These are phyloP conservation scores for Lathyrus tuberosus DNA, from an alignment of 306 rosid species.

Conservation along the genomic window DNA sequence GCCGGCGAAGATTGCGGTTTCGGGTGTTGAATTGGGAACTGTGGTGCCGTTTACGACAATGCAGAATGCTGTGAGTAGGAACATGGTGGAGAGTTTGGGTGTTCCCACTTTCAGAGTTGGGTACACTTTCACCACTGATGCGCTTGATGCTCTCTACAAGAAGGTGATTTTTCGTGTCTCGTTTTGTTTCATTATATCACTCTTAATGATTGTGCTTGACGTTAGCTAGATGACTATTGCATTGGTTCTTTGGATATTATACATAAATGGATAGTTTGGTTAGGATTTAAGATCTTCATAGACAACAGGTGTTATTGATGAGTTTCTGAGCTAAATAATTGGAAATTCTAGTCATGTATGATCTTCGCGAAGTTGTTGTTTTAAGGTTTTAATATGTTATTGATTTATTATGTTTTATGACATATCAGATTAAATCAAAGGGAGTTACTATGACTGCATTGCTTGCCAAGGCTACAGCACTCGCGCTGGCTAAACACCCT, in stretches of 20 bases:
- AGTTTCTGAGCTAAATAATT: conserved; percentile 1
- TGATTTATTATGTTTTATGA: conserved; percentile 24
- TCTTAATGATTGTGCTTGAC: conserved; percentile 8
- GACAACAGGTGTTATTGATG: background rate
- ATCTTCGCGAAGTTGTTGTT: conserved; percentile 12
- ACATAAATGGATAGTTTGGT: conserved; percentile 19
- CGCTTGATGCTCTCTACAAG: conserved; percentile 89
- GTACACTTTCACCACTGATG: conserved; percentile 79
- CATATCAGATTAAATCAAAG: conserved; percentile 77
- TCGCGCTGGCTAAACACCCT: conserved; percentile 85
- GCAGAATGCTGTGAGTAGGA: conserved; percentile 95
- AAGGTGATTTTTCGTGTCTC: conserved; percentile 53
- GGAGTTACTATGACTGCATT: conserved; percentile 99
- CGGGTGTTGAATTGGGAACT: conserved; percentile 69
- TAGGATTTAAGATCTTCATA: conserved; percentile 21
- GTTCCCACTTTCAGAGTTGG: conserved; percentile 97
- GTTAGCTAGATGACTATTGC: conserved; percentile 29
- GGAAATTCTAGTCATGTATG: conserved; percentile 13
- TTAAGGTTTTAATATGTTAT: conserved; percentile 25
- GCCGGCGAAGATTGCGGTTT: conserved; percentile 12
- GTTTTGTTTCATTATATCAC: background rate
- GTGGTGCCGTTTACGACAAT: conserved; percentile 95
- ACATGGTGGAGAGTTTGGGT: conserved; percentile 82
- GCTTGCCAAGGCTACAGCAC: conserved; percentile 98
- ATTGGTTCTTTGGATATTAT: conserved; percentile 2